Base-by-base conservation (phyloP, 768 basidiomycete genomes). In the Collybiopsis confluens region DNA sequence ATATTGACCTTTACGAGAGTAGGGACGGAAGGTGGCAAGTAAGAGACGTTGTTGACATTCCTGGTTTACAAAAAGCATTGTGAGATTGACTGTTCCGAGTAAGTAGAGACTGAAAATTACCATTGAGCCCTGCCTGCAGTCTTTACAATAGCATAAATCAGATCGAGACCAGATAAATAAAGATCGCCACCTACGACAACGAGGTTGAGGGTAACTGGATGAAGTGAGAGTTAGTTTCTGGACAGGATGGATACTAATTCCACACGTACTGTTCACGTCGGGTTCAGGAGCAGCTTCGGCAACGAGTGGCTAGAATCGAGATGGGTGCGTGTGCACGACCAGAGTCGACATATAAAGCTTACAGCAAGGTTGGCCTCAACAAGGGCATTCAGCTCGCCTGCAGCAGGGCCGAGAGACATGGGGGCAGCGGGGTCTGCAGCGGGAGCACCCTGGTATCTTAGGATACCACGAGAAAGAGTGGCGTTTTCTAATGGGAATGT, bases 371-470 rank as follows among this genome's bases (percentile, higher is more conserved):
- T 38, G 21, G 47, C 51, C 20, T 55, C 57, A 3, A 43, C 41
- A n/a, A 61, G 53, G 2, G 41, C 18, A 30, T 18, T 36, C 11
- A 52, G 15, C 40, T 53, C 49, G 13, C 16, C 0, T 7, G 28
- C 45, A 2, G 36, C 49, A 7, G 62, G 60, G 13, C 64, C 62
- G 18, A 48, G 27, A 11, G 61, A 61, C 63, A 60, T 61, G 4
- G 63, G 62, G 0, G 74, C 67, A 9, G 64, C 63, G 1, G 75
- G 75, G 30, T 74, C 67, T 9, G 55, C 57, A 24, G 56, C 11
- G 1, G 64, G 64, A 16, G 76, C 76, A 23, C 72, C 73, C 1
- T 47, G 47, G 57, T 77, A 77, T 36, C 70, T 70, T 50, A 77
- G 56, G 46, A 77, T 68, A 6, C 68, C 75, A 26, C 70, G 56